Evolutionary conservation across 129 eudicot species (phyloP), one percentile per base, ranked within the genome.

Genomic region (Lonicera japonica): DNA sequence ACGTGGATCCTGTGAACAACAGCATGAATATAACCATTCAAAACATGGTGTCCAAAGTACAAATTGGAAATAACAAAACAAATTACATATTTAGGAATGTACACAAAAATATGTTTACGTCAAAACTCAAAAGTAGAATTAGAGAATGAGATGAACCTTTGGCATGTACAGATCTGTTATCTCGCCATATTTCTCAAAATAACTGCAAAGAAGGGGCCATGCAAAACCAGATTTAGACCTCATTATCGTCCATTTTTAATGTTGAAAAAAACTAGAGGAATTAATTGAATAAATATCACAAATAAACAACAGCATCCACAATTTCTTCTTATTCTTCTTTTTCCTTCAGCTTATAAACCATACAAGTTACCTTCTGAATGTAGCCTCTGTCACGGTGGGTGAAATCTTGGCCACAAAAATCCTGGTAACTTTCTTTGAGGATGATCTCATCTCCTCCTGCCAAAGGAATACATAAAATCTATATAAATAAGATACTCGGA

Each of bases 161-260:
- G 99, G 99, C 99, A 94, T 94, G 82, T 94, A 94, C 60, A 94
- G 75, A 69, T 94, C 99, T 25, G 86, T 79, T 29, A 94, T 88
- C 54, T 88, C 94, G 19, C 99, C 99, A 68, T 71, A 94, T 23
- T 70, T 88, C 79, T 94, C 96, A 72, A 94, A 94, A 78, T 94
- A 86, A 58, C 99, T 94, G 95, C 77, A 85, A 43, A 45, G 50
- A 10, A 59, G 59, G 58, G 48, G 72, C 25, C 50, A 65, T 9
- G 29, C 17, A 34, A 13, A n/a, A 25, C 54, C 6, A 50, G 19
- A 0, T 11, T 64, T 43, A 10, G 50, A 43, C 16, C 16, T 14
- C 50, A 43, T 43, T 43, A 43, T 2, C 1, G 50, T 1, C 50
- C 50, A 8, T 43, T 4, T 2, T 2, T 43, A 43, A 43, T 10